Evolutionary conservation across 805 yeast species (phyloP).

Genomic region (Lipomyces sp.): DNA sequence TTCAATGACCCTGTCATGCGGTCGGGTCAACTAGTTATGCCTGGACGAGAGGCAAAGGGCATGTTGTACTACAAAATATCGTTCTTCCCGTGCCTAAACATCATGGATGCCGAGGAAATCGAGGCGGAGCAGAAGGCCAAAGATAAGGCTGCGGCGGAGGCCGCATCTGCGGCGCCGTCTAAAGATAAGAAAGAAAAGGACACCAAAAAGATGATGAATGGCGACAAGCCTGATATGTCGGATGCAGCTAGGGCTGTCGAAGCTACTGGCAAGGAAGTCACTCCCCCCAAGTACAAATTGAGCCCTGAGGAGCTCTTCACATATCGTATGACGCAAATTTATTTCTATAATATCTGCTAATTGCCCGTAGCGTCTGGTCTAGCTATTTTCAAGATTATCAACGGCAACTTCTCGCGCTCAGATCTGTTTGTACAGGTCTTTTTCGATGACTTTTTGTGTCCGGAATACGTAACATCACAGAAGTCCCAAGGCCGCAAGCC

Average conservation of each 20-base stretch:
- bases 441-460: constrained; percentile 75
- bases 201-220: constrained; percentile 21
- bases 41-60: constrained; percentile 84
- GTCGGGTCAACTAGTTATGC: constrained; percentile 66
- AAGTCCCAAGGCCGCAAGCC: constrained; percentile 49
- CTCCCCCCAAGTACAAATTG: constrained; percentile 54
- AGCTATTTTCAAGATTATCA: constrained; percentile 66
- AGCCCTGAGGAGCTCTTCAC: constrained; percentile 50
- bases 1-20: constrained; percentile 60
- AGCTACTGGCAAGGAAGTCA: constrained; percentile 42
- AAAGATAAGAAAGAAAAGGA: constrained; percentile 43
- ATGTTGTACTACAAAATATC: constrained; percentile 70
- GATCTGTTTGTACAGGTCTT: constrained; percentile 72
- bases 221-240: constrained; percentile 19
- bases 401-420: constrained; percentile 59
- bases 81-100: constrained; percentile 82
- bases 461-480: constrained; percentile 62
- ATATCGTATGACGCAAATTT: constrained; percentile 32
- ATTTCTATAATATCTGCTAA: constrained; percentile 48
- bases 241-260: constrained; percentile 23
- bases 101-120: constrained; percentile 75
- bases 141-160: constrained; percentile 48
- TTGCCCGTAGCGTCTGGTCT: constrained; percentile 64
- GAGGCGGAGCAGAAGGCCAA: constrained; percentile 57
- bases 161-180: constrained; percentile 39